These are phyloP conservation scores for Talaromyces sp. DNA, from an alignment of 2,329 filamentous ascomycete genomes.

Conservation along the genomic window DNA sequence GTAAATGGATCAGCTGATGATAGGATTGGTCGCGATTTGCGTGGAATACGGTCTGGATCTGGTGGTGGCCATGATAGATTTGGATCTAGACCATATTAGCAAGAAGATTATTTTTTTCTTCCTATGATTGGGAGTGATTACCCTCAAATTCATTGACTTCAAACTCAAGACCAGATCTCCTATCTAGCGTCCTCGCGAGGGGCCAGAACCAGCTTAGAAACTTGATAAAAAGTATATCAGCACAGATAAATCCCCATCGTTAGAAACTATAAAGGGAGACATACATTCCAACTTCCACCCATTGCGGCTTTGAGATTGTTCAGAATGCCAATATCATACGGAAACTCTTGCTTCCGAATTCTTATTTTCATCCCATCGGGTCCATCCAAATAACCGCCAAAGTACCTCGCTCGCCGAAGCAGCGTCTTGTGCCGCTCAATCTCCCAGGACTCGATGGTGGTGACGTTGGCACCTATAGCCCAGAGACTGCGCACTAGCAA, in stretches of 20 bases:
- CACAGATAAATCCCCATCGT: background rate
- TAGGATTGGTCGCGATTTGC: slow-evolving; percentile 25
- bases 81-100: slow-evolving; percentile 27
- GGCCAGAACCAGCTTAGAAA: slow-evolving; percentile 61
- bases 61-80: slow-evolving; percentile 47
- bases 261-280: background rate
- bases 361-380: slow-evolving; percentile 55
- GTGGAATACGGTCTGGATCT: slow-evolving; percentile 49
- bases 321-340: slow-evolving; percentile 64
- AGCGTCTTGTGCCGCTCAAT: slow-evolving; percentile 49
- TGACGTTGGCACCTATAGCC: slow-evolving; percentile 56
- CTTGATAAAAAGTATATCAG: slow-evolving; percentile 22
- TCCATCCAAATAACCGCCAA: slow-evolving; percentile 58
- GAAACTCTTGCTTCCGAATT: slow-evolving; percentile 61
- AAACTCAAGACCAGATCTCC: slow-evolving; percentile 49
- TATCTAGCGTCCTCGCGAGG: slow-evolving; percentile 50
- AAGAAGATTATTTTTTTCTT: background rate
- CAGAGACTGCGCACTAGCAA: slow-evolving; percentile 55
- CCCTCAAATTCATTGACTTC: slow-evolving; percentile 62
- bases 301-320: slow-evolving; percentile 59
- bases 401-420: slow-evolving; percentile 44
- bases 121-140: slow-evolving; percentile 19
- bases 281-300: slow-evolving; percentile 51
- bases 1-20: slow-evolving; percentile 25
- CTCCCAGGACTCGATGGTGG: slow-evolving; percentile 64